phyloP scores from a whole-genome alignment of 257 asterid species.

The Solanum dulcamara region DNA sequence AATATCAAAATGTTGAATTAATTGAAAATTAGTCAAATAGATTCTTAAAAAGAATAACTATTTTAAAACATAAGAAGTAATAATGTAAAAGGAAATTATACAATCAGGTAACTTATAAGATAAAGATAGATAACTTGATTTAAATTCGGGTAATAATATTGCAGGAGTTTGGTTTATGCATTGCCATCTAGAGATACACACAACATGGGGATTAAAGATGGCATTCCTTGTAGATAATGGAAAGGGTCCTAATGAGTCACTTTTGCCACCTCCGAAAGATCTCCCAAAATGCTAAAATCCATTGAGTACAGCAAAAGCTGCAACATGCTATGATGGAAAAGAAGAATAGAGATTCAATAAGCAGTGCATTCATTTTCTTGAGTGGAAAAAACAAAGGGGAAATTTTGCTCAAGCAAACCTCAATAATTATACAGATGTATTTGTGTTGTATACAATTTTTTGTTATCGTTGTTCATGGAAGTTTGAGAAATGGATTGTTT shows the following conservation, averaged over 20 bases:
- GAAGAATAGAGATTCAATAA: not conserved
- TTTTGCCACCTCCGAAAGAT: constrained; percentile 79
- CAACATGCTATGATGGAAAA: not conserved
- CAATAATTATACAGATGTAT: constrained; percentile 1
- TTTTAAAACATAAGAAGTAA: not conserved
- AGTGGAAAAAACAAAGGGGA: not conserved
- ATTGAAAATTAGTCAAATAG: not conserved
- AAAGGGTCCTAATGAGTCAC: constrained; percentile 44
- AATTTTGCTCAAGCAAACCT: constrained; percentile 10
- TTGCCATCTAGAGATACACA: constrained; percentile 88
- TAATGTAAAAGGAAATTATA: not conserved
- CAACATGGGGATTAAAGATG: constrained; percentile 81
- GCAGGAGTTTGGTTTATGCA: constrained; percentile 90
- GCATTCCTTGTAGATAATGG: constrained; percentile 92
- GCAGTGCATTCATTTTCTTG: constrained; percentile 14
- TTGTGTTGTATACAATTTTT: not conserved
- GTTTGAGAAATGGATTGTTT: not conserved
- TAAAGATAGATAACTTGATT: not conserved
- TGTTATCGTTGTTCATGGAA: not conserved
- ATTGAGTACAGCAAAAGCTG: not conserved
- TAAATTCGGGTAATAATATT: not conserved
- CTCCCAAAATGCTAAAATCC: constrained; percentile 51
- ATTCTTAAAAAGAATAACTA: not conserved
- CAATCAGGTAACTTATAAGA: not conserved
- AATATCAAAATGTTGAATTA: not conserved